Evolutionary conservation across 352 stramenopile species (phyloP).

Genomic region (Phytophthora ramorum): DNA sequence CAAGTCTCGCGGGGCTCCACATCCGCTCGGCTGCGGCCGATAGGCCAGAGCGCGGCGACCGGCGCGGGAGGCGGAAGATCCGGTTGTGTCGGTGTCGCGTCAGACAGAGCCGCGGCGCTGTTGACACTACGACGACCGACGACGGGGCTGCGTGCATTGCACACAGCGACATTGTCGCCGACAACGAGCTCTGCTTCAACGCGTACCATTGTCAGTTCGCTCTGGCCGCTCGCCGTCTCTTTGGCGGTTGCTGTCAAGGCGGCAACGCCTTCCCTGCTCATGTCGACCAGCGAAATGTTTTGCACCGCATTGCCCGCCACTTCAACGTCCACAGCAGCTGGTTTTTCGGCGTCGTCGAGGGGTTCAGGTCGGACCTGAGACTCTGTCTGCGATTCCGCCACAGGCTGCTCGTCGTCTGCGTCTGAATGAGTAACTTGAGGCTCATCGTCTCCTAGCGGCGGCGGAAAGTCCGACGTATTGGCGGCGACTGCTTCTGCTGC

Average conservation of each 20-base stretch:
- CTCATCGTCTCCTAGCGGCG: background rate
- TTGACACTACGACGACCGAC: constrained; percentile 8
- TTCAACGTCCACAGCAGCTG: constrained; percentile 30
- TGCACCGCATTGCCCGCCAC: constrained; percentile 13
- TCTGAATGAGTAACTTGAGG: background rate
- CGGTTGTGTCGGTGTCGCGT: constrained; percentile 4
- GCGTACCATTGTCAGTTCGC: constrained; percentile 1
- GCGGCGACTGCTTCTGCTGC: background rate
- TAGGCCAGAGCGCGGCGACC: constrained; percentile 10
- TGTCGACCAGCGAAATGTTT: constrained; percentile 30
- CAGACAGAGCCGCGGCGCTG: constrained; percentile 22
- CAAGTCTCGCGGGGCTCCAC: constrained; percentile 65
- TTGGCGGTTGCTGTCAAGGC: background rate
- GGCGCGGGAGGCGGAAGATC: constrained; percentile 41
- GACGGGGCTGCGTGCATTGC: background rate
- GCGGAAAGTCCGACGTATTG: background rate
- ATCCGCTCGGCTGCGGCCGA: constrained; percentile 5
- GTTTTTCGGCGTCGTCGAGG: constrained; percentile 13
- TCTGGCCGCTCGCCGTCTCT: background rate
- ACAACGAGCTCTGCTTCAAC: constrained; percentile 11
- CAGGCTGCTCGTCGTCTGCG: constrained; percentile 3
- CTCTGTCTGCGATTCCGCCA: background rate
- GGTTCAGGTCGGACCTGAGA: constrained; percentile 1
- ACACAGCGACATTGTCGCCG: background rate
- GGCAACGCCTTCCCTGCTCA: background rate